Evolutionary conservation across 2,329 filamentous ascomycete species (phyloP).

Genomic region (Onygenales sp.): DNA sequence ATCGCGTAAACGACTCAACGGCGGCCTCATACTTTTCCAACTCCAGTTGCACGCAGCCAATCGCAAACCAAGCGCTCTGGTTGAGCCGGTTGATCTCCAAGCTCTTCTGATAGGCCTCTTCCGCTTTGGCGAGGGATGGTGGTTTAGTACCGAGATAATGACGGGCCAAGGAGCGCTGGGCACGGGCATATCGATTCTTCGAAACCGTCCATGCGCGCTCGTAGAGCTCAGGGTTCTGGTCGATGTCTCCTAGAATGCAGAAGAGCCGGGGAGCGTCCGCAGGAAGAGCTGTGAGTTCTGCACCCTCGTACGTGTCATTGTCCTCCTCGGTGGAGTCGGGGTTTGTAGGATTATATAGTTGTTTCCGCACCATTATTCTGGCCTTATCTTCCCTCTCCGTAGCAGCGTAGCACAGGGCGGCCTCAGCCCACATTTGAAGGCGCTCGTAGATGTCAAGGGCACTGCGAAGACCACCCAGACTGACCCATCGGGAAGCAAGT

Average conservation of each 20-base stretch:
- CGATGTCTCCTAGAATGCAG: slow-evolving; percentile 88
- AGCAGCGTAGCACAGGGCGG: slow-evolving; percentile 75
- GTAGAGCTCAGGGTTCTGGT: slow-evolving; percentile 65
- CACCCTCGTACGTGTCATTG: slow-evolving; percentile 53
- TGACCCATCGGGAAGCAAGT: slow-evolving; percentile 84
- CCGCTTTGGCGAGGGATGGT: slow-evolving; percentile 56
- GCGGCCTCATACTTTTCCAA: slow-evolving; percentile 68
- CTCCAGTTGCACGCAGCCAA: slow-evolving; percentile 80
- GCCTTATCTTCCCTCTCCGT: slow-evolving; percentile 79
- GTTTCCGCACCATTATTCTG: slow-evolving; percentile 62
- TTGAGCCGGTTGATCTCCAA: slow-evolving; percentile 72
- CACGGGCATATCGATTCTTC: slow-evolving; percentile 67
- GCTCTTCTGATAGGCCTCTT: slow-evolving; percentile 68
- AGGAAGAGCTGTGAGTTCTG: slow-evolving; percentile 60
- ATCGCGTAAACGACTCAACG: slow-evolving; percentile 70
- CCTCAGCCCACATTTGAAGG: slow-evolving; percentile 87
- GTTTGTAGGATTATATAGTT: slow-evolving; percentile 61
- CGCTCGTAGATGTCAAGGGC: slow-evolving; percentile 95
- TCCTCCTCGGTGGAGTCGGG: slow-evolving; percentile 43
- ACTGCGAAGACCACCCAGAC: slow-evolving; percentile 75
- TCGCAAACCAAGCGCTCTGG: slow-evolving; percentile 74
- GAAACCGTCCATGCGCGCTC: slow-evolving; percentile 83
- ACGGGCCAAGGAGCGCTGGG: slow-evolving; percentile 78
- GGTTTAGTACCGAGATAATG: slow-evolving; percentile 57
- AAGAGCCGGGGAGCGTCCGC: slow-evolving; percentile 78